A percentile compares a stretch with the other conserved stretches of the same genome.
phyloP scores from a whole-genome alignment of 2,329 filamentous ascomycete genomes.

The Penicillium sp. region DNA sequence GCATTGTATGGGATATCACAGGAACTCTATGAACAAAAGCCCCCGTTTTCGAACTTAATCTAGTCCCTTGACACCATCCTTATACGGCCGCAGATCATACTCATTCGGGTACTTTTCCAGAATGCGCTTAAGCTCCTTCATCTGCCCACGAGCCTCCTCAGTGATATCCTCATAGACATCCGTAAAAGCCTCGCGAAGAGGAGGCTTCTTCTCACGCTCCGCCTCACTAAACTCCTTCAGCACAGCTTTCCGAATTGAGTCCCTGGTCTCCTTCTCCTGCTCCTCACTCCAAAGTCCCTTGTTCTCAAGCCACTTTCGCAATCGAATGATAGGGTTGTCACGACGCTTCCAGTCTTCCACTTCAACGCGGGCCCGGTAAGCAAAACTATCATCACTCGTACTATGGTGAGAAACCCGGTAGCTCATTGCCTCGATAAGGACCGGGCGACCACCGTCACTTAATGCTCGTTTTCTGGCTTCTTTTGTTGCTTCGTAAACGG shows the following conservation, averaged over 20 bases:
- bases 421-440: slow-evolving; percentile 93
- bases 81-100: slow-evolving; percentile 78
- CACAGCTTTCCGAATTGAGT: slow-evolving; percentile 69
- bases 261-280: slow-evolving; percentile 72
- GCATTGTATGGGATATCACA: neutral
- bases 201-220: slow-evolving; percentile 56
- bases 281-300: slow-evolving; percentile 81
- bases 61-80: slow-evolving; percentile 70
- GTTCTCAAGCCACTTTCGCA: slow-evolving; percentile 88
- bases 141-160: slow-evolving; percentile 74
- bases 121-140: slow-evolving; percentile 71
- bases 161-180: slow-evolving; percentile 90
- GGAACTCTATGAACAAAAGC: neutral
- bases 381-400: slow-evolving; percentile 94
- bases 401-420: slow-evolving; percentile 98
- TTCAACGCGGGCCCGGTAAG: slow-evolving; percentile 88
- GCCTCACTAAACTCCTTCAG: slow-evolving; percentile 79
- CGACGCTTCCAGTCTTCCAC: slow-evolving; percentile 92
- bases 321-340: slow-evolving; percentile 81
- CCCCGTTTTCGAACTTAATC: slow-evolving; percentile 25
- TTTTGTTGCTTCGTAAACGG: slow-evolving; percentile 76
- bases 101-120: slow-evolving; percentile 86
- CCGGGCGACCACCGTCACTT: slow-evolving; percentile 73
- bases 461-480: slow-evolving; percentile 77
- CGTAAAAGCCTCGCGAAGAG: slow-evolving; percentile 64